phyloP scores from a whole-genome alignment of 106 monocot species.

The Acanthochlamys bracteata region DNA sequence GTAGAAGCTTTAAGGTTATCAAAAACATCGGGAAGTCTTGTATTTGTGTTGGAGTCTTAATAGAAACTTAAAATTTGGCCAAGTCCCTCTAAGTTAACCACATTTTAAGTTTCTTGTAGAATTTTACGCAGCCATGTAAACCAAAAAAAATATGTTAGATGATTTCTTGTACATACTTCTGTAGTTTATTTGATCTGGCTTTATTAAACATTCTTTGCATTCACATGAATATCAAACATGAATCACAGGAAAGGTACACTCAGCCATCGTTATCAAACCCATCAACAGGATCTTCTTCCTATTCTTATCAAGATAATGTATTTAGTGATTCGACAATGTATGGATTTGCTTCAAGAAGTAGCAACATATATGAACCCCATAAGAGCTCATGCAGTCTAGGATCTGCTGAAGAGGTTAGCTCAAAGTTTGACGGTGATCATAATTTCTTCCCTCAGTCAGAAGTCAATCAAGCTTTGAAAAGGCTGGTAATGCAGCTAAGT shows the following conservation, averaged over 20 bases:
- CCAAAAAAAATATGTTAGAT: no score
- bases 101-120: no score
- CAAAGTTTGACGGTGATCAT: constrained; percentile 8
- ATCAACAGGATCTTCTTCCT: constrained; percentile 12
- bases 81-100: no score
- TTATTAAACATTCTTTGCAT: background rate
- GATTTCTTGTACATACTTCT: no score
- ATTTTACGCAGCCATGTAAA: no score
- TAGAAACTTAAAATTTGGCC: no score
- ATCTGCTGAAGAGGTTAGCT: constrained; percentile 38
- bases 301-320: constrained; percentile 14
- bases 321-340: constrained; percentile 5
- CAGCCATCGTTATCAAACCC: constrained; percentile 17
- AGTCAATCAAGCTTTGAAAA: constrained; percentile 32
- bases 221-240: background rate
- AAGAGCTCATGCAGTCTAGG: constrained; percentile 15
- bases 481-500: constrained; percentile 38
- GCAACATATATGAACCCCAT: constrained; percentile 18
- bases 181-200: no score
- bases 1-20: no score
- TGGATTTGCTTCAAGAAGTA: constrained; percentile 13
- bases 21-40: no score
- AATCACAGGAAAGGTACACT: constrained; percentile 25
- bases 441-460: constrained; percentile 12
- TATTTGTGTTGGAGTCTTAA: no score